Evolutionary conservation across 768 basidiomycete genomes (phyloP), one percentile per base, ranked within the genome.

Genomic region (Serendipita indica): DNA sequence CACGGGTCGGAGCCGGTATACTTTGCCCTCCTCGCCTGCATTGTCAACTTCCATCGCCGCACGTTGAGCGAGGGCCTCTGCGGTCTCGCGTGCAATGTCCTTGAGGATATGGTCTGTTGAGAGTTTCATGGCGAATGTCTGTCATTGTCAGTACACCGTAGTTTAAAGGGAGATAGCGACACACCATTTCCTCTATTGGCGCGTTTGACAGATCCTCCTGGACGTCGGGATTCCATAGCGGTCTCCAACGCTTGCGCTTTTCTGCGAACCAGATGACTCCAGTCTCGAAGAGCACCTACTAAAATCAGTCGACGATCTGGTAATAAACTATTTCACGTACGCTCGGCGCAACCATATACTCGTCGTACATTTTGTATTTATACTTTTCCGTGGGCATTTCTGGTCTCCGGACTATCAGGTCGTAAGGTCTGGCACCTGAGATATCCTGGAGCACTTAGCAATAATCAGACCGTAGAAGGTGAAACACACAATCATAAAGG

Each of bases 331-430:
- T 34, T n/a, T 58, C 20, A 10, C 25, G 33, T 28, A 92, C 96
- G 83, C 94, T 89, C 2, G 94, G 89, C 0, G 93, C 91, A 32
- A 97, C 73, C 60, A 96, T 93, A 57, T 88, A 84, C 70, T 99
- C 96, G 67, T 98, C 94, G 67, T 96, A 98, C 1, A 89, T 85
- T 27, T 91, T 82, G 41, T 96, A 72, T 27, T 82, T 84, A 67
- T 92, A 97, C 67, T 96, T 96, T 68, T 86, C 79, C 0, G 92
- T 84, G 13, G 82, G 72, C 57, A 79, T 77, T 34, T 80, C 82
- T 3, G 91, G 85, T 57, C 79, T 73, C 34, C 93, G 78, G 13
- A 94, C 86, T 20, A 84, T 79, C 64, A 98, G 92, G 67, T 96
- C 91, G 69, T 90, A 92, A 90, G 69, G 65, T 91, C 94, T 57